Evolutionary conservation across 306 rosid species (phyloP).

Genomic region (Acacia confusa): DNA sequence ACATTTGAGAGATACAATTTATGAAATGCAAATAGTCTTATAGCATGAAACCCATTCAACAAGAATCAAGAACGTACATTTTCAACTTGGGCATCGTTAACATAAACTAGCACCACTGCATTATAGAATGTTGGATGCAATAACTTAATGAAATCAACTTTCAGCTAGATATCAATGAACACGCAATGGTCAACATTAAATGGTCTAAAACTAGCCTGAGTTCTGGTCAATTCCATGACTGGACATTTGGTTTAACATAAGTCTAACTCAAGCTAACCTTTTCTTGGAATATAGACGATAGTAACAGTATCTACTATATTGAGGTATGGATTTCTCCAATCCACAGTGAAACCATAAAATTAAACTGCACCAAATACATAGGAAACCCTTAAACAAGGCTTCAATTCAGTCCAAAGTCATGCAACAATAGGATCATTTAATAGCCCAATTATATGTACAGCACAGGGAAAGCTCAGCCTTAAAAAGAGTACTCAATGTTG

Average conservation of each 20-base stretch:
- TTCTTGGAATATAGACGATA: background rate
- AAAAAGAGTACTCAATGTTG: background rate
- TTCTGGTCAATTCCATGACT: background rate
- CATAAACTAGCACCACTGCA: background rate
- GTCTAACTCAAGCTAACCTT: background rate
- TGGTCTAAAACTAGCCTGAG: background rate
- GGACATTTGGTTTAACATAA: background rate
- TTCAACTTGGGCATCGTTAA: background rate
- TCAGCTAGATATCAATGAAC: slow-evolving; percentile 3
- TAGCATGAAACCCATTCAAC: slow-evolving; percentile 15
- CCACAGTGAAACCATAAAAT: background rate
- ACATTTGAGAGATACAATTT: background rate
- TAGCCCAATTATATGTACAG: background rate
- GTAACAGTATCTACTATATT: background rate
- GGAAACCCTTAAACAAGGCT: background rate
- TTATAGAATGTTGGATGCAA: background rate
- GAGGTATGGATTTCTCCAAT: background rate
- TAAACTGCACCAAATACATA: background rate
- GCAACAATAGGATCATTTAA: background rate
- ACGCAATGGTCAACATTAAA: background rate
- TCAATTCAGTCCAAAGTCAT: background rate
- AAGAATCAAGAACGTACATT: background rate
- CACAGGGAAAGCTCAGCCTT: background rate
- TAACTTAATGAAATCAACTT: background rate
- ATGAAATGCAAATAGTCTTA: slow-evolving; percentile 11